Base-by-base conservation (phyloP, 2,329 filamentous ascomycete genomes). In the Phoma sp. region DNA sequence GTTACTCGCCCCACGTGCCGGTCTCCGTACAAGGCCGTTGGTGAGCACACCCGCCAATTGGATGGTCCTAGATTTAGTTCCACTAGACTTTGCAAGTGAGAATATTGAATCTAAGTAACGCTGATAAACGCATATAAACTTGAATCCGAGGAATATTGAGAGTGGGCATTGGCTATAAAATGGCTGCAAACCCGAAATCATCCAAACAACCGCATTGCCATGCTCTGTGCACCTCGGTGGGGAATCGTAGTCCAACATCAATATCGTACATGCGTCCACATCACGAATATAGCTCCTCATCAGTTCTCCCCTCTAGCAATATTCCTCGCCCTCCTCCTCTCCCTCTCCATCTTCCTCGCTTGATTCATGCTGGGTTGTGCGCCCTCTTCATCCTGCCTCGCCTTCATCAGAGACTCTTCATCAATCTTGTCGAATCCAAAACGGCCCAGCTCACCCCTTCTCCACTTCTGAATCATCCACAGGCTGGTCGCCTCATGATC, bases 381-480 rank as follows among this genome's bases (percentile, higher is more conserved):
- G 15, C 55, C 69, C 55, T 76, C 72, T 30, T 83, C 81, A 15
- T 78, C 77, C 20, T 78, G 67, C 55, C 76, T 76, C 53, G 77
- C 76, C 66, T 77, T 79, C 56, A 85, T 83, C 42, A 92, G 72
- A 10, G 82, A 80, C 46, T 84, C 83, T 32, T 84, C 82, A 17
- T 80, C 82, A 11, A 98, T 79, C 49, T 91, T 84, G 69, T 99
- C 95, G 26, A 99, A 80, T 17, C 92, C 77, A 68, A 96, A 95
- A 33, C 78, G 81, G 0, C 93, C 93, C 50, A 98, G 69, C 25
- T 84, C 78, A 1, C 95, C 95, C 20, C 80, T 82, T 43, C 93
- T 84, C 90, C 92, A 99, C 69, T 88, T 85, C 66, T 92, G 87
- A 11, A 98, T 83, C 53, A 96, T 80, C 83, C 91, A 91, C 29